Conservation (phyloP, 192 early-diverging fungal genomes). For the Borealophlyctis nickersoniae region DNA sequence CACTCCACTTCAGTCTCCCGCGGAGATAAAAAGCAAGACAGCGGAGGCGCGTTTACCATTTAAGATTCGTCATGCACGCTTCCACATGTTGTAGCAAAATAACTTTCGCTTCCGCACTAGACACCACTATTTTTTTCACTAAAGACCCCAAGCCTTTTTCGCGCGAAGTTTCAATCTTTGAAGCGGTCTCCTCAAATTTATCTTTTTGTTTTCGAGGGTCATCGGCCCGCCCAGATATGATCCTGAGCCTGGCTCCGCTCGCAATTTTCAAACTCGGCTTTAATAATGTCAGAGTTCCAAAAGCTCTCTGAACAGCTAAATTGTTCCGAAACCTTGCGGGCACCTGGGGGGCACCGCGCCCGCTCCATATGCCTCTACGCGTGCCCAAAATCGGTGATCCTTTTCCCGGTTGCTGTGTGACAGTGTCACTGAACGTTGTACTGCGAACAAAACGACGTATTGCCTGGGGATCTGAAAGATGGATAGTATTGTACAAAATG, state of each 20-base stretch:
- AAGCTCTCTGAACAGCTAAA: constrained; percentile 2
- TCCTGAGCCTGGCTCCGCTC: constrained; percentile 7
- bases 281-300: constrained; percentile 2
- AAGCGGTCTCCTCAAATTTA: neutral
- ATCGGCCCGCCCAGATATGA: neutral
- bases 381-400: neutral
- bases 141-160: constrained; percentile 20
- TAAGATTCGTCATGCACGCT: constrained; percentile 14
- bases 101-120: constrained; percentile 25
- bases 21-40: constrained; percentile 8
- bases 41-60: constrained; percentile 14
- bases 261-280: constrained; percentile 25
- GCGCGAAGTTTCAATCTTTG: neutral
- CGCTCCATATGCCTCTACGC: constrained; percentile 1
- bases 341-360: constrained; percentile 7
- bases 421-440: constrained; percentile 20
- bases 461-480: constrained; percentile 9
- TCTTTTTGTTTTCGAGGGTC: neutral
- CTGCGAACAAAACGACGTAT: constrained; percentile 22
- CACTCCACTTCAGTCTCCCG: neutral
- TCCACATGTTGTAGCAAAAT: constrained; percentile 27
- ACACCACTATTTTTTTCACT: constrained; percentile 28
- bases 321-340: constrained; percentile 10
- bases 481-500: constrained; percentile 17
- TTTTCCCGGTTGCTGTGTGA: neutral